Conservation (phyloP, 768 basidiomycete genomes). For the Collybia mongolica region DNA sequence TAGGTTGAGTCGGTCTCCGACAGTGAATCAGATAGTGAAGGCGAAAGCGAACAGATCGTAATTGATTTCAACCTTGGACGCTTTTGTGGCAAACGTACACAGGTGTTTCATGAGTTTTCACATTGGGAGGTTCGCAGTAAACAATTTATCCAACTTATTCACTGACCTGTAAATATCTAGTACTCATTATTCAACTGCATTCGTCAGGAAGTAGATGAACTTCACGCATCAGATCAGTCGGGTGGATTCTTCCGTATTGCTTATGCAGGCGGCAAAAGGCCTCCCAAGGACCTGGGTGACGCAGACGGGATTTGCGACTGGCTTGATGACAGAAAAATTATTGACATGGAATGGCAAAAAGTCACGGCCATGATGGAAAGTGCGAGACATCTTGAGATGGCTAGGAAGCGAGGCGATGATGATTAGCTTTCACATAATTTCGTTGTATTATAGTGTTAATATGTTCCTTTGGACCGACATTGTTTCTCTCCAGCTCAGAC, state of each 20-base stretch:
- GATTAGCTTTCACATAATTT: slow-evolving; percentile 21
- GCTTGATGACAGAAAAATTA: slow-evolving; percentile 68
- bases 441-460: slow-evolving; percentile 3
- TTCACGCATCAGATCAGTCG: slow-evolving; percentile 36
- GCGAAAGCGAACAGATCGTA: slow-evolving; percentile 7
- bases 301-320: slow-evolving; percentile 83
- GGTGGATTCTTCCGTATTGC: slow-evolving; percentile 58
- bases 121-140: slow-evolving; percentile 76
- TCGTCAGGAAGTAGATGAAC: slow-evolving; percentile 53
- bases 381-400: slow-evolving; percentile 62
- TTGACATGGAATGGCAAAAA: slow-evolving; percentile 69
- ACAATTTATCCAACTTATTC: not conserved
- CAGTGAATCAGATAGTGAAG: slow-evolving; percentile 12
- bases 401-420: slow-evolving; percentile 42
- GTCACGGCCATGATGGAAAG: slow-evolving; percentile 74
- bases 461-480: too few relatives aligned
- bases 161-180: slow-evolving; percentile 34
- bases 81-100: slow-evolving; percentile 72
- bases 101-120: slow-evolving; percentile 66
- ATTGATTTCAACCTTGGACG: slow-evolving; percentile 67
- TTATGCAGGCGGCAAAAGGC: slow-evolving; percentile 48
- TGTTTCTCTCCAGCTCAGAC: too few relatives aligned
- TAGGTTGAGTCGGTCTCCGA: slow-evolving; percentile 10
- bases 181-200: slow-evolving; percentile 63
- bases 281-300: slow-evolving; percentile 66